A percentile compares a stretch with the other conserved stretches of the same genome.
These are phyloP conservation scores for Aspergillus biplanus DNA, from an alignment of 495 filamentous ascomycete species.

Conservation along the genomic window DNA sequence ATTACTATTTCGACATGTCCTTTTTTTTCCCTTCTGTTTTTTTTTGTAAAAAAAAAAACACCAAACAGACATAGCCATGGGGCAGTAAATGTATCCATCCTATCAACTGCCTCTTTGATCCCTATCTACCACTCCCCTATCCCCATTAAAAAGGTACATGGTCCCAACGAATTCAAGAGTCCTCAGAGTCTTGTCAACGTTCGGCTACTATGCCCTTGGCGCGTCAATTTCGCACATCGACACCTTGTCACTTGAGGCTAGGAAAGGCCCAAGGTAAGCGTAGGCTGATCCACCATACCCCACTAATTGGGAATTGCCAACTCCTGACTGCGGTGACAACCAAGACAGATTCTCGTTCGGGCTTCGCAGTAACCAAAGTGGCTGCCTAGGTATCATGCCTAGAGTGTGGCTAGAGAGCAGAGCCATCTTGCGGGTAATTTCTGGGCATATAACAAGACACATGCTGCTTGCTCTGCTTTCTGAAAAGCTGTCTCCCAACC, in stretches of 20 bases:
- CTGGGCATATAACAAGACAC: neutral
- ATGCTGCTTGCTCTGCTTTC: neutral
- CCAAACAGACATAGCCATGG: neutral
- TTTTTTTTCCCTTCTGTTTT: neutral
- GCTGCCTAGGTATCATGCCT: neutral
- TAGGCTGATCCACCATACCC: constrained; percentile 2
- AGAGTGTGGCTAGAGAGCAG: constrained; percentile 1
- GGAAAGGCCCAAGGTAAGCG: neutral
- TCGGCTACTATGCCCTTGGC: neutral
- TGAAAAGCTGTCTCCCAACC: neutral
- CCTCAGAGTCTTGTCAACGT: neutral
- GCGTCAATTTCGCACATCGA: neutral
- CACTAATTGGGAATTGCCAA: neutral
- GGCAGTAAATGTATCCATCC: constrained; percentile 2
- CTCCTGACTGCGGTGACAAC: no score
- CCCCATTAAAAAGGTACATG: neutral
- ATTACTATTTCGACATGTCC: constrained; percentile 2
- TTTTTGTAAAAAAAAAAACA: neutral
- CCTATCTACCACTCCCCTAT: neutral
- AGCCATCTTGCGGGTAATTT: neutral
- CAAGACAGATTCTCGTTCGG: no score
- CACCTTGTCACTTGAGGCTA: neutral
- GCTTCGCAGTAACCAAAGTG: neutral
- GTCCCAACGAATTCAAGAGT: neutral
- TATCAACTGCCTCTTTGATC: neutral